A percentile compares a stretch with the other conserved stretches of the same genome.
Conservation (phyloP, 2,329 filamentous ascomycete species). For the Xylariales sp. region DNA sequence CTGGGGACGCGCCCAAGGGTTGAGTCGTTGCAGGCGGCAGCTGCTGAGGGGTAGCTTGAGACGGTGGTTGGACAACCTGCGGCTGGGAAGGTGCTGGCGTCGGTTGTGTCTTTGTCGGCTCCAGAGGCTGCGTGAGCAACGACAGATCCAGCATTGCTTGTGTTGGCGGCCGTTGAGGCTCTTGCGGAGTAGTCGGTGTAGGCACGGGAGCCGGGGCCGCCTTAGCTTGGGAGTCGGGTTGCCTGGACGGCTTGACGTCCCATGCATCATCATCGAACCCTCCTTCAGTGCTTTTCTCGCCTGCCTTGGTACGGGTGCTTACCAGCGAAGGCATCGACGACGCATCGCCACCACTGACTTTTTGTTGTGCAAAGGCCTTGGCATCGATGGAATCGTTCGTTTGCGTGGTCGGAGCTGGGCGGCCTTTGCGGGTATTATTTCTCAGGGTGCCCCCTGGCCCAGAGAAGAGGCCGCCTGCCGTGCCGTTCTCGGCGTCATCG, state of each 20-base stretch:
- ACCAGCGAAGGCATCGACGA: slow-evolving; percentile 32
- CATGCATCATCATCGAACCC: slow-evolving; percentile 97
- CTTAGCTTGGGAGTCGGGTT: slow-evolving; percentile 36
- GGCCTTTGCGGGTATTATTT: slow-evolving; percentile 91
- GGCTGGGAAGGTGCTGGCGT: slow-evolving; percentile 23
- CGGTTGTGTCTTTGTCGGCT: slow-evolving; percentile 41
- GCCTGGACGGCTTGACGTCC: slow-evolving; percentile 83
- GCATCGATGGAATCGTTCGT: slow-evolving; percentile 82
- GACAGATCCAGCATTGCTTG: slow-evolving; percentile 50
- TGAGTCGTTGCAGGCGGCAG: slow-evolving; percentile 34
- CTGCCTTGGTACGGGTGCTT: slow-evolving; percentile 23
- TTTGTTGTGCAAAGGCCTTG: slow-evolving; percentile 72
- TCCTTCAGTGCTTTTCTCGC: slow-evolving; percentile 28
- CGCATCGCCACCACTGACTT: slow-evolving; percentile 37
- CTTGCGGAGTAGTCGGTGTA: slow-evolving; percentile 19
- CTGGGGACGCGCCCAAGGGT: slow-evolving; percentile 51
- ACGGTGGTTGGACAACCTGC: slow-evolving; percentile 27
- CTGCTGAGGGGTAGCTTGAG: slow-evolving; percentile 26
- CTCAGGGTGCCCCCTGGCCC: slow-evolving; percentile 85
- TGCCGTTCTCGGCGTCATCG: slow-evolving; percentile 49
- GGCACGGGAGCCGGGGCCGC: slow-evolving; percentile 59
- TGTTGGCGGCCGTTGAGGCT: slow-evolving; percentile 24
- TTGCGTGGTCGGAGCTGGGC: slow-evolving; percentile 81
- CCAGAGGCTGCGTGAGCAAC: slow-evolving; percentile 46
- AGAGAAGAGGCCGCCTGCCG: slow-evolving; percentile 71